Base-by-base conservation (phyloP, 495 filamentous ascomycete genomes). In the Aspergillus carlsbadensis region DNA sequence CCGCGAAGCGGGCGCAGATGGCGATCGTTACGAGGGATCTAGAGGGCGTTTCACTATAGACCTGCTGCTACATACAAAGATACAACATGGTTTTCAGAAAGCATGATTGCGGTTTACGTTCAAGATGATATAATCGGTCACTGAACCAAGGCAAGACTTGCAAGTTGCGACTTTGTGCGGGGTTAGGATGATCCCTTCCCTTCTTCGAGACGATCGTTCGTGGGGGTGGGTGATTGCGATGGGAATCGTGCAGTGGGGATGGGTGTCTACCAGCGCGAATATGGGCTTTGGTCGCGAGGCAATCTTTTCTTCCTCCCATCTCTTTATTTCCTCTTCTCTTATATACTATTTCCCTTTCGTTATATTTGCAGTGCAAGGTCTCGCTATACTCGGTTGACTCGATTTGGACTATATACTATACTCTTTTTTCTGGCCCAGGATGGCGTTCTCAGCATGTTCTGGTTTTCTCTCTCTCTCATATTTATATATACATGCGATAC, bases 1-100 rank as follows among this genome's bases (percentile, higher is more conserved):
- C 93, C 3, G 93, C 91, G 47, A 96, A 96, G 67, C 82, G 93
- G 40, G 93, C 93, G 7, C 90, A 96, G 73, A 87, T 96, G 79
- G 88, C 88, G 6, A 82, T 90, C 54, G 67, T 97, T 56, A 87
- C 91, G 82, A 78, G 93, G 52, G 93, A 97, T 71, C 72, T 98
- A 64, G 89, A 78, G 57, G 70, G 73, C 18, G 69, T 78, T 44
- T 71, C 72, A 41, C 65, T 78, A 54, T 78, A 67, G 65, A 57
- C 10, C 41, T 42, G 15, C 39, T 15, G 10, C 36, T 43, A 14
- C 41, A 43, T 8, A 15, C 22, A 24, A 15, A 43, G 1, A 8
- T 10, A 43, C 41, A 14, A 8, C 26, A 29, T 8, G 8, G 8
- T 4, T 4, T 29, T 8, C 3, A 3, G 26, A 29, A 29, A 8